These are phyloP conservation scores for Rhodosporidiobolus odoratus DNA, from an alignment of 768 basidiomycete species.

Conservation along the genomic window DNA sequence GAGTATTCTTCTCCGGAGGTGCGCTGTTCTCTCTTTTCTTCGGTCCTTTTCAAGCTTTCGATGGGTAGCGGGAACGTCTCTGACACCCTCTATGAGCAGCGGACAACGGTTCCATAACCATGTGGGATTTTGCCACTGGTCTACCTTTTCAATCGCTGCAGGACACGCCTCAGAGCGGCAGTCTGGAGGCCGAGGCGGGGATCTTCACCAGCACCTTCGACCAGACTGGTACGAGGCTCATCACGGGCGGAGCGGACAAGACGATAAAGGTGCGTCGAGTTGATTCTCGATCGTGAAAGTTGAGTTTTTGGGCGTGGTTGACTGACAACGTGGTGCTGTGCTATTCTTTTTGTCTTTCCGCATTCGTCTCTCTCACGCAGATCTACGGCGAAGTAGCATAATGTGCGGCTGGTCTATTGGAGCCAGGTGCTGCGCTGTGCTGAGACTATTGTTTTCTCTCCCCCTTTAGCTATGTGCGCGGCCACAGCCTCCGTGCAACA, in stretches of 20 bases:
- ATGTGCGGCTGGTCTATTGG: too few species aligned
- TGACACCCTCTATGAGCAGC: slow-evolving; percentile 50
- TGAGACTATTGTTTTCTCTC: too few species aligned
- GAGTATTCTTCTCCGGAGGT: slow-evolving; percentile 97
- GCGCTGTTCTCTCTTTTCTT: slow-evolving; percentile 41
- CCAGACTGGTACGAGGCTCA: slow-evolving; percentile 83
- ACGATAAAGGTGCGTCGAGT: slow-evolving; percentile 95
- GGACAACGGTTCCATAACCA: slow-evolving; percentile 82
- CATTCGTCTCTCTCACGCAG: too few species aligned
- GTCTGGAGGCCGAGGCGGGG: slow-evolving; percentile 92
- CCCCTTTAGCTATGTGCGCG: too few species aligned
- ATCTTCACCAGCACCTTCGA: slow-evolving; percentile 97
- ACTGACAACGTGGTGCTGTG: too few species aligned
- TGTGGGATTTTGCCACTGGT: slow-evolving; percentile 95
- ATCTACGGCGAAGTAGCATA: too few species aligned
- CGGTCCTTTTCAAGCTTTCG: not conserved
- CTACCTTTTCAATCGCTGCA: slow-evolving; percentile 90
- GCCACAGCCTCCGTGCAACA: too few species aligned
- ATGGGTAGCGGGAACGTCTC: not conserved
- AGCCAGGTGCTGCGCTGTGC: too few species aligned
- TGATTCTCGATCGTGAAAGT: too few species aligned
- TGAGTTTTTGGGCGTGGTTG: too few species aligned
- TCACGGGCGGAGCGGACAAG: slow-evolving; percentile 89
- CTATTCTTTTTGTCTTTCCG: too few species aligned
- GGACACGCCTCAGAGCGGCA: slow-evolving; percentile 94